Evolutionary conservation across 2,329 filamentous ascomycete genomes (phyloP).

Genomic region (Tolypocladium ovalisporum): DNA sequence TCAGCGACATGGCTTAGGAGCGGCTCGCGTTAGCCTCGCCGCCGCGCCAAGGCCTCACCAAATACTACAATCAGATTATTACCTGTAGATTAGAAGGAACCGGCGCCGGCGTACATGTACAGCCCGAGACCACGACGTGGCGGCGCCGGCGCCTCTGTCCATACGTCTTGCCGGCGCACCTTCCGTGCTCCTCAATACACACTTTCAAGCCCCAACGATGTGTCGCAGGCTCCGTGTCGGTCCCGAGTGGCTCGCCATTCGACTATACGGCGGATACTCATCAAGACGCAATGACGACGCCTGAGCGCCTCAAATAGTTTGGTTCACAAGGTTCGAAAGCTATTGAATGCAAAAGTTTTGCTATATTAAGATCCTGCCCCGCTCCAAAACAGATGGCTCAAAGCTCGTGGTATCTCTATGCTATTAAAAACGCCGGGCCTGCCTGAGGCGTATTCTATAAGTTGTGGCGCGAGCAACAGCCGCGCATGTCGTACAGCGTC

Average conservation of each 20-base stretch:
- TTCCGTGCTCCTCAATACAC: background rate
- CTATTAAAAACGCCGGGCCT: constrained; percentile 4
- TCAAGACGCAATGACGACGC: background rate
- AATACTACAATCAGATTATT: background rate
- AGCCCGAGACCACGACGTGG: background rate
- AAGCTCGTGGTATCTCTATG: constrained; percentile 5
- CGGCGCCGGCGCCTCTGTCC: background rate
- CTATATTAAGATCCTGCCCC: constrained; percentile 1
- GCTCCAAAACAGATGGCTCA: background rate
- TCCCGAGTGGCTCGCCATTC: background rate
- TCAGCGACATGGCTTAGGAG: background rate
- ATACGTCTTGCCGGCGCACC: background rate
- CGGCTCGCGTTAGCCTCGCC: background rate
- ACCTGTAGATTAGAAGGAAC: no score
- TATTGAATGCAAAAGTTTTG: background rate
- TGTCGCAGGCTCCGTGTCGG: background rate
- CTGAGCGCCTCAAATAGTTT: background rate
- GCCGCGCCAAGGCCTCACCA: background rate
- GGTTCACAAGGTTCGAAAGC: background rate
- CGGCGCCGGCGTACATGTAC: background rate
- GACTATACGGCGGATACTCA: background rate
- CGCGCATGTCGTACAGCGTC: constrained; percentile 2
- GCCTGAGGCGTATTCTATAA: constrained; percentile 3
- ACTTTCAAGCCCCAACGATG: background rate
- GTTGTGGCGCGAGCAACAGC: background rate